Percentiles rank a stretch among this genome's conserved stretches.
phyloP scores from a whole-genome alignment of 345 rosid genomes.

The Clausena lansium region DNA sequence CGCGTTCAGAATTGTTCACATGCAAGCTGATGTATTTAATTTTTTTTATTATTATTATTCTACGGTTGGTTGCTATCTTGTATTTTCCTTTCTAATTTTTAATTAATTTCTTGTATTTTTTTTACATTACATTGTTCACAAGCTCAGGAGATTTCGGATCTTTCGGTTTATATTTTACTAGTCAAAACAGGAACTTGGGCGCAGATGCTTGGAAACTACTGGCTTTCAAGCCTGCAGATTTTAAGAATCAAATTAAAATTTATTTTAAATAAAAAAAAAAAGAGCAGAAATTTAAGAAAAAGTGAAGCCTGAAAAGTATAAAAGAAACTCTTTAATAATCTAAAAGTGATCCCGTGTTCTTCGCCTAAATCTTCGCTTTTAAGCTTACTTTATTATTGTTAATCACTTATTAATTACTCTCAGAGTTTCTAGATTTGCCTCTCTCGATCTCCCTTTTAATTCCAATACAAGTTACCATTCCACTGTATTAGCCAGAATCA shows the following conservation, averaged over 20 bases:
- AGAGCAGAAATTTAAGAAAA: constrained; percentile 1
- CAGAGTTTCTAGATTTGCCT: not conserved
- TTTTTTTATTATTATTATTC: not conserved
- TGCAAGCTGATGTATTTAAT: constrained; percentile 16
- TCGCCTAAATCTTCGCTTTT: constrained; percentile 32
- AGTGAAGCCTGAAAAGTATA: not conserved
- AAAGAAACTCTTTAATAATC: constrained; percentile 20
- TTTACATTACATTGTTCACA: not conserved
- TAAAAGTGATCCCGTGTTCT: constrained; percentile 25
- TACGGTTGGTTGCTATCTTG: not conserved
- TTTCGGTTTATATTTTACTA: constrained; percentile 19
- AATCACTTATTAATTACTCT: constrained; percentile 2
- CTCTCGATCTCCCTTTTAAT: not conserved
- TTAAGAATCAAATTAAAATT: not conserved
- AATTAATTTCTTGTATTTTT: not conserved
- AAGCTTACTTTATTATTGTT: not conserved
- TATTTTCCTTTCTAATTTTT: not conserved
- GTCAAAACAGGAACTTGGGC: constrained; percentile 16
- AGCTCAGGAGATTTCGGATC: not conserved
- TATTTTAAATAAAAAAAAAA: not conserved
- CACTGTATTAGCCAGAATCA: not conserved
- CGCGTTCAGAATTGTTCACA: constrained; percentile 26
- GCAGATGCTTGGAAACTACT: constrained; percentile 11
- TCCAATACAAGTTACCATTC: not conserved
- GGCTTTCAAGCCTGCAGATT: not conserved